A percentile compares a stretch with the other conserved stretches of the same genome.
Evolutionary conservation across 1,284 basidiomycete genomes (phyloP).

Genomic region (Sphaerobolus stellatus): DNA sequence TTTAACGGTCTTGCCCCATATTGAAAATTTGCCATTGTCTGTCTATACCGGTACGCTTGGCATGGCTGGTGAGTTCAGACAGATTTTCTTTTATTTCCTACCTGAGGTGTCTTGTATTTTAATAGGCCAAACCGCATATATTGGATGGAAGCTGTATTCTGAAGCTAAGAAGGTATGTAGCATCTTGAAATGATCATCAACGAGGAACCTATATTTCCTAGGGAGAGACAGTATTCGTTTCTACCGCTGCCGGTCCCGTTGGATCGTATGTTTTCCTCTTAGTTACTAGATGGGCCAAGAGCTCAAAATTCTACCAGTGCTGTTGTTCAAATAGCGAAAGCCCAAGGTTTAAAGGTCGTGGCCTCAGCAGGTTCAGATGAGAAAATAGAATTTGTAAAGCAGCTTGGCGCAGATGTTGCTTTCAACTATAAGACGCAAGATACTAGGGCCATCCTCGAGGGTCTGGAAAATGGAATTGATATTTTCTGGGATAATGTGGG

Average conservation of each 20-base stretch:
- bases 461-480: slow-evolving; percentile 42
- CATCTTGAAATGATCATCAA: not conserved
- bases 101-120: not conserved
- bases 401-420: slow-evolving; percentile 65
- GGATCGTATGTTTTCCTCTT: slow-evolving; percentile 34
- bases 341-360: slow-evolving; percentile 65
- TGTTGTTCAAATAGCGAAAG: slow-evolving; percentile 63
- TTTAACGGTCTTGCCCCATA: slow-evolving; percentile 30
- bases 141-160: slow-evolving; percentile 36
- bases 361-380: slow-evolving; percentile 70
- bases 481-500: slow-evolving; percentile 63
- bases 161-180: slow-evolving; percentile 34
- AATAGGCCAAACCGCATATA: slow-evolving; percentile 40
- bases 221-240: slow-evolving; percentile 57
- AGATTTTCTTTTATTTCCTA: not conserved
- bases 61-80: slow-evolving; percentile 36
- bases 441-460: slow-evolving; percentile 52
- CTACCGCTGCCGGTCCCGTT: slow-evolving; percentile 50
- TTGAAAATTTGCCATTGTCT: slow-evolving; percentile 42
- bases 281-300: not conserved
- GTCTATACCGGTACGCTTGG: slow-evolving; percentile 51
- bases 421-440: slow-evolving; percentile 72
- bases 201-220: slow-evolving; percentile 16
- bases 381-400: slow-evolving; percentile 64
- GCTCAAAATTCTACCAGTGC: not conserved